Conservation (phyloP, 1,284 basidiomycete species). For the Cryptococcus jaspeensis region DNA sequence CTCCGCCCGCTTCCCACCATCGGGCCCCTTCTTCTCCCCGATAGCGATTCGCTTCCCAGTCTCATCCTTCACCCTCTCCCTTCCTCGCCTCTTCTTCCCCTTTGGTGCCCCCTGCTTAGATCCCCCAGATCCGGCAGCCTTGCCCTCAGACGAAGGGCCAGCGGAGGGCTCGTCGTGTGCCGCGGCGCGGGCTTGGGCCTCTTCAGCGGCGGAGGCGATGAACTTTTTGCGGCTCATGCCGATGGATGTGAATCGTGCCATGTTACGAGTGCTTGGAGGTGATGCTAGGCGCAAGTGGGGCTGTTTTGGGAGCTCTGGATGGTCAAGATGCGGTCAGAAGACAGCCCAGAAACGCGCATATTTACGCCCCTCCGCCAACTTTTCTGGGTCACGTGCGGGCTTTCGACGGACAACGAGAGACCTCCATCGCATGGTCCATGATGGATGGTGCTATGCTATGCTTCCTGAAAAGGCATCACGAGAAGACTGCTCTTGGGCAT, state of each 20-base stretch:
- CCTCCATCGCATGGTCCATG: too few species aligned
- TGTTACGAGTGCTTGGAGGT: conserved; percentile 12
- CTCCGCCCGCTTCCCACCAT: conserved; percentile 9
- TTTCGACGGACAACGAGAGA: too few species aligned
- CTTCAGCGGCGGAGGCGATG: conserved; percentile 47
- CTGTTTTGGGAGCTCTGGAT: too few species aligned
- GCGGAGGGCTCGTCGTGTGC: background rate
- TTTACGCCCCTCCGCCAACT: too few species aligned
- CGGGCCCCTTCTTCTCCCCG: conserved; percentile 16
- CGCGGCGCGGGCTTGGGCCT: conserved; percentile 21
- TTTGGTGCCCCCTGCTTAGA: conserved; percentile 4
- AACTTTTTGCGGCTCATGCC: conserved; percentile 49
- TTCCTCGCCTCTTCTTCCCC: conserved; percentile 20
- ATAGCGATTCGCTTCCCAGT: conserved; percentile 17
- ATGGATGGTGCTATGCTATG: too few species aligned
- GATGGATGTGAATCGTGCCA: conserved; percentile 52
- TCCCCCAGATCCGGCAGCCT: background rate
- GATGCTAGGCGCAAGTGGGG: too few species aligned
- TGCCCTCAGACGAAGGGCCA: background rate
- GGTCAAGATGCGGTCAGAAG: too few species aligned
- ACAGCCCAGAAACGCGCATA: too few species aligned
- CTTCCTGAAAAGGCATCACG: too few species aligned
- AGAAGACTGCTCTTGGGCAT: too few species aligned
- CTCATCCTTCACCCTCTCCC: conserved; percentile 17
- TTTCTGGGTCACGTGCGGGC: too few species aligned